Evolutionary conservation across 73 alveolate genomes (phyloP).

Genomic region (Loxodes magnus): DNA sequence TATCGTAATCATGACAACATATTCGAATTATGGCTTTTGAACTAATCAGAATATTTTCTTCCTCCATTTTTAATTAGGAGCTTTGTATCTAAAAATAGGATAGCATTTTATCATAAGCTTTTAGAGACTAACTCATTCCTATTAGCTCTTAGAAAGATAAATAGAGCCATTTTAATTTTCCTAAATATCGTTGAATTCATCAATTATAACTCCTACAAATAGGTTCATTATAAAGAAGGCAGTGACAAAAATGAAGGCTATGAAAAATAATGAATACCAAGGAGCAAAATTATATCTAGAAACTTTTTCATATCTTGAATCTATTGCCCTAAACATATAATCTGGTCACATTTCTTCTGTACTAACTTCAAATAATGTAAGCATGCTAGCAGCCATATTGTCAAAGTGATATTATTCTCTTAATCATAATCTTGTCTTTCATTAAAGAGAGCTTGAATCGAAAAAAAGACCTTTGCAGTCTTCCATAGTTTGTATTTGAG

Average conservation of each 20-base stretch:
- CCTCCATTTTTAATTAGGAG: slow-evolving; percentile 1
- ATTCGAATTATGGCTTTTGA: not conserved
- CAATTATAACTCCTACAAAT: slow-evolving; percentile 45
- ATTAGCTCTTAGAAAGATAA: slow-evolving; percentile 20
- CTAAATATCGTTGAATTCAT: slow-evolving; percentile 38
- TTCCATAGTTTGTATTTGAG: not conserved
- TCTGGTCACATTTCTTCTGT: slow-evolving; percentile 55
- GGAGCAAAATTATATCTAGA: slow-evolving; percentile 26
- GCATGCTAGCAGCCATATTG: slow-evolving; percentile 40
- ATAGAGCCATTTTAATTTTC: slow-evolving; percentile 32
- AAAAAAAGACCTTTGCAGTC: slow-evolving; percentile 31
- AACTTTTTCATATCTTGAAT: slow-evolving; percentile 12
- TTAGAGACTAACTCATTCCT: slow-evolving; percentile 49
- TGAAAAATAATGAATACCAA: slow-evolving; percentile 15
- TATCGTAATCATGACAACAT: not conserved
- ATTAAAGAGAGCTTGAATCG: slow-evolving; percentile 19
- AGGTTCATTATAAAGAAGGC: slow-evolving; percentile 55
- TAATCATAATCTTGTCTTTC: slow-evolving; percentile 16
- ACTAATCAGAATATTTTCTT: not conserved
- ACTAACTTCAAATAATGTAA: slow-evolving; percentile 48
- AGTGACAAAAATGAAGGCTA: slow-evolving; percentile 35
- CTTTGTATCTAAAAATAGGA: slow-evolving; percentile 6
- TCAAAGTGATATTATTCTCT: slow-evolving; percentile 35
- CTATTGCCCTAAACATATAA: slow-evolving; percentile 11
- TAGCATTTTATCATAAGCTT: slow-evolving; percentile 16